A percentile compares a stretch with the other conserved stretches of the same genome.
Evolutionary conservation across 2,329 filamentous ascomycete genomes (phyloP).

Genomic region (Parastagonospora avenae): DNA sequence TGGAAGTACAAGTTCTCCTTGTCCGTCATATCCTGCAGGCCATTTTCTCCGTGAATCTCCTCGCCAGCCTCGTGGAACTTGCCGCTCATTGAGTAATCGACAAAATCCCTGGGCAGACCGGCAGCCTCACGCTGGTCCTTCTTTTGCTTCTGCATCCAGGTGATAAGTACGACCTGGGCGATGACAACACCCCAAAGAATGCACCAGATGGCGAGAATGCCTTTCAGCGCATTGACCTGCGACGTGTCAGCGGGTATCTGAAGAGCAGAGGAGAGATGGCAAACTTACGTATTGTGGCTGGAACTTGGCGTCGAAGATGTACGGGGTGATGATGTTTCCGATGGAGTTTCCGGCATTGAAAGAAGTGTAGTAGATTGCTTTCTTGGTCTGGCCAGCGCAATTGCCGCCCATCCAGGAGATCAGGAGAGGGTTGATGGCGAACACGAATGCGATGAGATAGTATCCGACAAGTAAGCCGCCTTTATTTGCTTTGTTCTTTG

Average conservation of each 20-base stretch:
- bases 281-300: conserved; percentile 26
- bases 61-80: conserved; percentile 21
- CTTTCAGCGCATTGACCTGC: conserved; percentile 26
- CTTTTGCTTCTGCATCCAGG: conserved; percentile 28
- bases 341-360: conserved; percentile 67
- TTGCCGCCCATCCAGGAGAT: conserved; percentile 73
- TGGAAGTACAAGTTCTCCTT: conserved; percentile 29
- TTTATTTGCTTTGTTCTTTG: conserved; percentile 50
- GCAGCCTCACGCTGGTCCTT: conserved; percentile 25
- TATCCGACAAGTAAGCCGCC: conserved; percentile 63
- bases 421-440: conserved; percentile 68
- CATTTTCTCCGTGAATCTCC: conserved; percentile 27
- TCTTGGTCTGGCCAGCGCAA: conserved; percentile 71
- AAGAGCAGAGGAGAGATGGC: neutral
- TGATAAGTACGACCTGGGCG: conserved; percentile 18
- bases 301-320: conserved; percentile 28
- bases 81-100: conserved; percentile 25
- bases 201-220: conserved; percentile 28
- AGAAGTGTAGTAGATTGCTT: conserved; percentile 66
- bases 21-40: conserved; percentile 29
- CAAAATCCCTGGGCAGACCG: conserved; percentile 20
- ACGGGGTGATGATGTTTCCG: conserved; percentile 61
- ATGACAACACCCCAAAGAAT: conserved; percentile 25
- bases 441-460: conserved; percentile 70
- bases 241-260: neutral